Conservation (phyloP, 1,284 basidiomycete species). For the Cryptococcus deneoformans region DNA sequence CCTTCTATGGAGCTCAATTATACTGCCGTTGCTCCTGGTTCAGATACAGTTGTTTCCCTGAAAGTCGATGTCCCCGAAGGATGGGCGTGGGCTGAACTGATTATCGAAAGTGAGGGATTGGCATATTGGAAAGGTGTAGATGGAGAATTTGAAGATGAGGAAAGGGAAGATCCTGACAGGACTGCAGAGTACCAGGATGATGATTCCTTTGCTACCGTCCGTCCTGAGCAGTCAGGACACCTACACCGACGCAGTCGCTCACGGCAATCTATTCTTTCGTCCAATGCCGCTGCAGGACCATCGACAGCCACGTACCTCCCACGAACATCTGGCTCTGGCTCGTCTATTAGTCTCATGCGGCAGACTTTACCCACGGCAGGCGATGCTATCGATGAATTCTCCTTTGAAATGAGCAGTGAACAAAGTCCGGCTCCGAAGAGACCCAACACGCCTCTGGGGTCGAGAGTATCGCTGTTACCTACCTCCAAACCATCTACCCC, state of each 20-base stretch:
- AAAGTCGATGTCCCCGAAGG: conserved; percentile 30
- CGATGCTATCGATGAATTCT: conserved; percentile 36
- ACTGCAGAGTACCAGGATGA: conserved; percentile 15
- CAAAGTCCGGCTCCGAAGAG: neutral
- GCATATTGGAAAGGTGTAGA: conserved; percentile 30
- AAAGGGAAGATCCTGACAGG: conserved; percentile 6
- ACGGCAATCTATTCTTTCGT: conserved; percentile 3
- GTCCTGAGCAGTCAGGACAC: conserved; percentile 5
- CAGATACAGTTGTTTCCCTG: conserved; percentile 8
- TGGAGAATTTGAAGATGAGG: conserved; percentile 7
- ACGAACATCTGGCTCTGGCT: neutral
- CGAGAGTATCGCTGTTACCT: neutral
- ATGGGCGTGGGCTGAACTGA: conserved; percentile 38
- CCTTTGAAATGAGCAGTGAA: conserved; percentile 32
- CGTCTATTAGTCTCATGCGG: conserved; percentile 24
- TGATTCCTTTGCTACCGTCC: conserved; percentile 32
- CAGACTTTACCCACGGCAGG: conserved; percentile 22
- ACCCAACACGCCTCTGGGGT: conserved; percentile 4
- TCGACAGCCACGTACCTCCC: neutral
- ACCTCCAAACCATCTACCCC: conserved; percentile 1
- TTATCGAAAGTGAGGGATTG: conserved; percentile 29
- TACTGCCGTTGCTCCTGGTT: conserved; percentile 9
- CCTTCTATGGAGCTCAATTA: conserved; percentile 27
- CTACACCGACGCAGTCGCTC: neutral
- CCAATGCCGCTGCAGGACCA: conserved; percentile 1